Conservation (phyloP, 805 yeast species). For the Clavispora santaluciae region DNA sequence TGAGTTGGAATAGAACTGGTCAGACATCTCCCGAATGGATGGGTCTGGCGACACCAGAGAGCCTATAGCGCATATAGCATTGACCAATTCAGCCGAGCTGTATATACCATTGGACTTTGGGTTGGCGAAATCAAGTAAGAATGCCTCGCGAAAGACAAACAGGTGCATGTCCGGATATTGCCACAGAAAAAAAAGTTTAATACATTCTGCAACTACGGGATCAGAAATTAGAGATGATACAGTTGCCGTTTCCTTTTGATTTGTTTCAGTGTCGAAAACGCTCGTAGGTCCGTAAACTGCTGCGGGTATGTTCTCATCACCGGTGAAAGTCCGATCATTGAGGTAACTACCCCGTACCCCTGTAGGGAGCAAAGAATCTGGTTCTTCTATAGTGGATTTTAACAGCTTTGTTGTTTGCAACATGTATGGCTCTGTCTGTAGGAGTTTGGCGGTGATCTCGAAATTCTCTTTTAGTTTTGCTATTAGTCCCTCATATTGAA, state of each 20-base stretch:
- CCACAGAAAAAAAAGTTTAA: slow-evolving; percentile 12
- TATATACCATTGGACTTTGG: slow-evolving; percentile 8
- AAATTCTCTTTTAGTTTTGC: not conserved
- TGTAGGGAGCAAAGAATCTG: not conserved
- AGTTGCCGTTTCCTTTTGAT: not conserved
- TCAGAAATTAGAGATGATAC: slow-evolving; percentile 3
- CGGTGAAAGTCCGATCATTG: not conserved
- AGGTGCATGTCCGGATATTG: slow-evolving; percentile 14
- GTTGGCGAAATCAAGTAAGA: slow-evolving; percentile 11
- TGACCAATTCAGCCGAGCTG: slow-evolving; percentile 10
- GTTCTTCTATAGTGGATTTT: not conserved
- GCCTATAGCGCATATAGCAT: slow-evolving; percentile 10
- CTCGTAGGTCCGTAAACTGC: slow-evolving; percentile 13
- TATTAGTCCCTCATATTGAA: slow-evolving; percentile 1
- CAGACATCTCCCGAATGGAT: slow-evolving; percentile 2
- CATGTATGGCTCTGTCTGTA: not conserved
- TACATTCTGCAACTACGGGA: slow-evolving; percentile 7
- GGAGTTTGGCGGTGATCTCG: not conserved
- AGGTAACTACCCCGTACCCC: not conserved
- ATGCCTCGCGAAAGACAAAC: slow-evolving; percentile 13
- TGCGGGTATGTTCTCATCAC: slow-evolving; percentile 1
- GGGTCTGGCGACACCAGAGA: slow-evolving; percentile 7
- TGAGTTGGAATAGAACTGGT: slow-evolving; percentile 5
- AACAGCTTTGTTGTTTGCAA: too few relatives aligned
- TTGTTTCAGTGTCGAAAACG: slow-evolving; percentile 9